Evolutionary conservation across 2,329 filamentous ascomycete species (phyloP).

Genomic region (Fusarium sp.): DNA sequence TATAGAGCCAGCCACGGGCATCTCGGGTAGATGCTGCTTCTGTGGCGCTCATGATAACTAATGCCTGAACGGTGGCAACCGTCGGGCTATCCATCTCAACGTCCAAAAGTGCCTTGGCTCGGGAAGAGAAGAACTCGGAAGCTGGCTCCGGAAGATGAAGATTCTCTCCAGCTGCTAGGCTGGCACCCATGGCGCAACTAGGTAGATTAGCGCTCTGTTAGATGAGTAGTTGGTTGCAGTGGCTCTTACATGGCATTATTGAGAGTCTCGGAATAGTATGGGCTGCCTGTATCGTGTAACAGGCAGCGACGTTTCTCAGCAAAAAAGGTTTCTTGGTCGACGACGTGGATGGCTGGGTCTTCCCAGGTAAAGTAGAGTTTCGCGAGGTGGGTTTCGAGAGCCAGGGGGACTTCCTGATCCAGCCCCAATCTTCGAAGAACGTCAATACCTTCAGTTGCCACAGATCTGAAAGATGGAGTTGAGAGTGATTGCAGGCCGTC

Average conservation of each 20-base stretch:
- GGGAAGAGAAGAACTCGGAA: slow-evolving; percentile 33
- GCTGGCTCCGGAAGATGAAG: neutral
- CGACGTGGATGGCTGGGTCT: slow-evolving; percentile 38
- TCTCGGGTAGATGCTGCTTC: slow-evolving; percentile 36
- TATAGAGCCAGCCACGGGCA: slow-evolving; percentile 41
- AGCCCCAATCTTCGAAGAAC: slow-evolving; percentile 15
- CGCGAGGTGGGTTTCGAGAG: slow-evolving; percentile 31
- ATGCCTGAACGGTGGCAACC: slow-evolving; percentile 36
- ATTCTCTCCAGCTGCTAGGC: neutral
- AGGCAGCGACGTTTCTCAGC: slow-evolving; percentile 12
- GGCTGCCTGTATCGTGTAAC: slow-evolving; percentile 6
- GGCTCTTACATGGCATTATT: slow-evolving; percentile 38
- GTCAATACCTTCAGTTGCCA: neutral
- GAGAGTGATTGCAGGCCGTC: slow-evolving; percentile 3
- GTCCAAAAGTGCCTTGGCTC: slow-evolving; percentile 38
- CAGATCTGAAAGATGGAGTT: neutral
- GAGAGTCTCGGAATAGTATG: slow-evolving; percentile 41
- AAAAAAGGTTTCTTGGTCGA: slow-evolving; percentile 37
- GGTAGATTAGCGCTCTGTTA: neutral
- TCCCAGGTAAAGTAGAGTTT: slow-evolving; percentile 43
- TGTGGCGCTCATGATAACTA: slow-evolving; percentile 36
- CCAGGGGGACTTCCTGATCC: slow-evolving; percentile 16
- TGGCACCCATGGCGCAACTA: slow-evolving; percentile 28
- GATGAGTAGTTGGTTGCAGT: no score
- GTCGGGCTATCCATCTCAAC: slow-evolving; percentile 39